Conservation (phyloP, 331 rosid species). For the Ulmus americana region DNA sequence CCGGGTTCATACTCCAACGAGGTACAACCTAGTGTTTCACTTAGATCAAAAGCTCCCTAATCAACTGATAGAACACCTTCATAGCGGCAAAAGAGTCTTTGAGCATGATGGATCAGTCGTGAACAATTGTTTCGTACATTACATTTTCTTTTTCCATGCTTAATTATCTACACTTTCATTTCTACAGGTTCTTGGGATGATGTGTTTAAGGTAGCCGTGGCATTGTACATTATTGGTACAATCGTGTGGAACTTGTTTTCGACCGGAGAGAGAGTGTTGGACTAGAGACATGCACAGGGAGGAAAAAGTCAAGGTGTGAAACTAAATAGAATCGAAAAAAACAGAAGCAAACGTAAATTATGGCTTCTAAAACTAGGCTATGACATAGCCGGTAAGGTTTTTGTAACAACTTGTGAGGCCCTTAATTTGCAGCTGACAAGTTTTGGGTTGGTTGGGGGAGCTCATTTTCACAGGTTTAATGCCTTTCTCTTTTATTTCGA, state of each 20-base stretch:
- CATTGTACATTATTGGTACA: conserved; percentile 72
- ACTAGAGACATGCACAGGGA: conserved; percentile 31
- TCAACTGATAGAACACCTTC: no score
- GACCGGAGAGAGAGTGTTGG: conserved; percentile 76
- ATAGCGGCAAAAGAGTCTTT: no score
- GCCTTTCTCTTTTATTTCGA: no score
- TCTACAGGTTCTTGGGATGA: conserved; percentile 89
- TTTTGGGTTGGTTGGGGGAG: conserved; percentile 28
- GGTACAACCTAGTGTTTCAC: conserved; percentile 31
- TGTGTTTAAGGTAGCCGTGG: conserved; percentile 89
- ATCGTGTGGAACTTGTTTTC: conserved; percentile 82
- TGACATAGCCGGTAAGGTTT: conserved; percentile 20
- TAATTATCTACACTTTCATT: conserved; percentile 4
- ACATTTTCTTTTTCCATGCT: not conserved
- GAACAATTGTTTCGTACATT: not conserved
- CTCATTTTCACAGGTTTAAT: conserved; percentile 20
- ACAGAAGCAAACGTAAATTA: conserved; percentile 25
- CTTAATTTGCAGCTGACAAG: conserved; percentile 13
- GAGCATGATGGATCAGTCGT: no score
- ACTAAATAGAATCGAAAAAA: conserved; percentile 20
- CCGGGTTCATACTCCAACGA: conserved; percentile 88
- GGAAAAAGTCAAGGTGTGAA: not conserved
- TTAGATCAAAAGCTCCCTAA: not conserved
- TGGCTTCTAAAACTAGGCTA: conserved; percentile 18
- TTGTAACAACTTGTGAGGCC: conserved; percentile 31